Evolutionary conservation across 148 eudicot species (phyloP).

Genomic region (Nepenthes gracilis): DNA sequence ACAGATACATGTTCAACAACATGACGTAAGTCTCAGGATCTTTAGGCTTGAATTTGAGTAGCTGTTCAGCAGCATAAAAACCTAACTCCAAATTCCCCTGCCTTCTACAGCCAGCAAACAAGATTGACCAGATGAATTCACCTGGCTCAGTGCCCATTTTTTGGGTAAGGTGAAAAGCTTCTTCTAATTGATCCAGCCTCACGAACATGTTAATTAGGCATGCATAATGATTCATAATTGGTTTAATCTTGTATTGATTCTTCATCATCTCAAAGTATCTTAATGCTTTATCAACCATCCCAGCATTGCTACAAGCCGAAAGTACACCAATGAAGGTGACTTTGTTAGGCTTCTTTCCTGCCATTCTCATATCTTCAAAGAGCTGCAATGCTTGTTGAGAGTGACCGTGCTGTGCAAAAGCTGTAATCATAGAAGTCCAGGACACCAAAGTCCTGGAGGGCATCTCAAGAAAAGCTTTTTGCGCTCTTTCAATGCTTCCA

Average conservation of each 20-base stretch:
- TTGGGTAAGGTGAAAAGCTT: constrained; percentile 54
- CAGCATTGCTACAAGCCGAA: constrained; percentile 67
- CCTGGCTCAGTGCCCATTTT: constrained; percentile 43
- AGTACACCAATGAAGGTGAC: constrained; percentile 59
- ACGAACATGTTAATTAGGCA: constrained; percentile 62
- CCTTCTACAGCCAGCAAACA: constrained; percentile 68
- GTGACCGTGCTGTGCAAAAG: constrained; percentile 56
- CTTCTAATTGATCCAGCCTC: constrained; percentile 50
- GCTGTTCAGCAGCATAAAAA: constrained; percentile 52
- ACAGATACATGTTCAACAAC: constrained; percentile 55
- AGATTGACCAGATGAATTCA: constrained; percentile 53
- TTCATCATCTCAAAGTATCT: constrained; percentile 53
- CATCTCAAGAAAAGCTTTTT: constrained; percentile 57
- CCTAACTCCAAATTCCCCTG: constrained; percentile 47
- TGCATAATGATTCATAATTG: constrained; percentile 59
- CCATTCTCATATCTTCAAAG: constrained; percentile 48
- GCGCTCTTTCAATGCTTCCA: constrained; percentile 47
- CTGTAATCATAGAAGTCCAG: constrained; percentile 66
- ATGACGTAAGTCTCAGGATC: constrained; percentile 39
- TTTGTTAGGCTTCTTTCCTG: constrained; percentile 61
- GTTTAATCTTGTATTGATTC: constrained; percentile 44
- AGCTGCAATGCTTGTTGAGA: constrained; percentile 50
- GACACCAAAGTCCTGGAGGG: constrained; percentile 41
- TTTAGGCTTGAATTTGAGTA: constrained; percentile 44
- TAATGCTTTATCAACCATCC: constrained; percentile 50